Base-by-base conservation (phyloP, 106 monocot genomes). In the Posidonia australis region DNA sequence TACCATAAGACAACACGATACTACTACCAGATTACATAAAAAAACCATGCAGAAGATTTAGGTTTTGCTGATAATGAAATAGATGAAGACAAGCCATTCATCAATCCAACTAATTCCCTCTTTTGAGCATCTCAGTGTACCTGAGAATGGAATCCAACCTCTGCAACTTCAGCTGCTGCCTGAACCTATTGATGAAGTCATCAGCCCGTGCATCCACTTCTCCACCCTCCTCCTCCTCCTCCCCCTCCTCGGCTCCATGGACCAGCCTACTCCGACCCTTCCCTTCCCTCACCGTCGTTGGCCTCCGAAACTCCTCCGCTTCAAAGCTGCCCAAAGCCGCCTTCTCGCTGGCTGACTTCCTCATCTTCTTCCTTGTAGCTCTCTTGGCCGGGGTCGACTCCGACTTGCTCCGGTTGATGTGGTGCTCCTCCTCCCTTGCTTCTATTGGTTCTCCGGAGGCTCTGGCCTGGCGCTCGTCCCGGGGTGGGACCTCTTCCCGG, bases 121-220 rank as follows among this genome's bases (percentile, higher is more conserved):
- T 60, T 22, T 44, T 60, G 63, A 79, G 67, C 83, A 77, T 86
- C 29, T 83, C 81, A 26, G 70, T 80, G 71, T 87, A 84, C 74
- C 77, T 84, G 48, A 78, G n/a, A n/a, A 84, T 44, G 10, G 92
- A 92, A 13, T 92, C 82, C 21, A 87, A 55, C 54, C 84, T 51
- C 80, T 92, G 92, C 25, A 92, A 79, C 73, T 84, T 68, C 45
- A 92, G 73, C 77, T 92, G 84, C 69, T 87, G 77, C 70, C 74
- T 56, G 76, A 92, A 92, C 62, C 77, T 44, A 71, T 80, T 84
- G 29, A 92, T 92, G 78, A 92, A 92, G 41, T 87, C 84, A 60
- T 92, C 92, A 21, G 92, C 92, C 45, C 74, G 65, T 9, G 84
- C 84, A 64, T 92, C 81, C 58, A 84, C 83, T 68, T 83, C 80